Base-by-base conservation (phyloP, 2,329 filamentous ascomycete species). In the Neofusicoccum cordaticola region DNA sequence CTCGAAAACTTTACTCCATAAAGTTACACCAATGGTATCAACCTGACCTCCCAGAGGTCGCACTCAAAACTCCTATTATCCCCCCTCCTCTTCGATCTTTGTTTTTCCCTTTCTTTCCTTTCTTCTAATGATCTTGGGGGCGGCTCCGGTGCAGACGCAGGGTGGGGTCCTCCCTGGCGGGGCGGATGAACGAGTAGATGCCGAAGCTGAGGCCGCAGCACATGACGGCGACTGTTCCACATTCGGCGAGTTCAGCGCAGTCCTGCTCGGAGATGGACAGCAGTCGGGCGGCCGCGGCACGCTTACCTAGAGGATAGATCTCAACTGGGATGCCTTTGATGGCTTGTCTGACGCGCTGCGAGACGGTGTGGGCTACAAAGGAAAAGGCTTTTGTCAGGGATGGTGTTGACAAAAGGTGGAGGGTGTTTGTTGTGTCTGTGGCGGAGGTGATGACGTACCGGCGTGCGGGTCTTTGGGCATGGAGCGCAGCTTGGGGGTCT, bases 161-260 rank as follows among this genome's bases (percentile, higher is more conserved):
- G 3, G 51, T 64, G 2, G 51, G 51, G 13, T 64, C 62, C 31
- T 64, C 31, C 12, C 22, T 8, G 2, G 42, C 51, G 12, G 62
- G 62, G 7, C 62, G 41, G 9, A 64, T 48, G 22, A 64, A 64
- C 51, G 62, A 64, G 44, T 64, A 64, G 42, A 64, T 37, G 19
- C 62, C 62, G 35, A 64, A 64, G 34, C 9, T 34, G 17, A 64
- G 52, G 3, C 51, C 51, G 51, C 51, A 48, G 51, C 15, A 2
- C 8, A 62, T 62, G 37, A 62, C 58, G 44, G 47, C 58, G 58
- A 62, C 58, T 62, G 56, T 60, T 13, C 15, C 56, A 22, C 53
- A 57, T 57, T 57, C 53, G 39, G 44, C 53, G 22, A 42, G 31
- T 37, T 57, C 53, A 57, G 53, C 53, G 2, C 17, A 4, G 17